Evolutionary conservation across 2,329 filamentous ascomycete genomes (phyloP), one percentile per base, ranked within the genome.

Genomic region (Penicillium sp.): DNA sequence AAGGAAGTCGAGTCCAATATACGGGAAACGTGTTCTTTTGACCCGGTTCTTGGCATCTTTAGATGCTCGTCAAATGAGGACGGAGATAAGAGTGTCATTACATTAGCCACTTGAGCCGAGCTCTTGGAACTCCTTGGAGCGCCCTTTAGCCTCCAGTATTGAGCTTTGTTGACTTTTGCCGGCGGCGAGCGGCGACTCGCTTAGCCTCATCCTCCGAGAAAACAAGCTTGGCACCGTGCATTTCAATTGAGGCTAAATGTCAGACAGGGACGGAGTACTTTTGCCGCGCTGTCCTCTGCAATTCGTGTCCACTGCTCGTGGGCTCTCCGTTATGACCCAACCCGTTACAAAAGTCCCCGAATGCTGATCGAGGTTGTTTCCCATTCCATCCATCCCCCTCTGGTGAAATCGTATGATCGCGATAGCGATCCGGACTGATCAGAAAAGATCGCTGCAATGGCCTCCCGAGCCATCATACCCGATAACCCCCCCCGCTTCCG

Each of bases 1-100:
- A 60, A 14, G 6, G 45, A 37, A n/a, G 4, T 8, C 14, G 19
- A 40, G 26, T 46, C 14, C 26, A 48, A 48, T 13, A 22, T 46
- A 42, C 26, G 37, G 22, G 35, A 52, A 52, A 57, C 48, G 48
- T 43, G 55, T 55, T 52, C 52, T 30, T 58, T 58, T 19, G 19
- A 42, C 4, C 10, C 22, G 26, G 14, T 13, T 51, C 38, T 30
- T 55, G 25, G 45, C 38, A 19, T 55, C 35, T n/a, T 52, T 45
- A 19, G 30, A 2, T 35, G 28, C 30, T 8, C 38, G 26, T 7
- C 7, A 28, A 14, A 14, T 16, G 26, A 30, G 3, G 11, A 14
- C 5, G 22, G 22, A 45, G 42, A 25, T 22, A 45, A 30, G 14
- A 30, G 14, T 28, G 45, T 26, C n/a, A 30, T 48, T 30, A 30